phyloP scores from a whole-genome alignment of 768 basidiomycete genomes.

The Melanogaster broomeanus region DNA sequence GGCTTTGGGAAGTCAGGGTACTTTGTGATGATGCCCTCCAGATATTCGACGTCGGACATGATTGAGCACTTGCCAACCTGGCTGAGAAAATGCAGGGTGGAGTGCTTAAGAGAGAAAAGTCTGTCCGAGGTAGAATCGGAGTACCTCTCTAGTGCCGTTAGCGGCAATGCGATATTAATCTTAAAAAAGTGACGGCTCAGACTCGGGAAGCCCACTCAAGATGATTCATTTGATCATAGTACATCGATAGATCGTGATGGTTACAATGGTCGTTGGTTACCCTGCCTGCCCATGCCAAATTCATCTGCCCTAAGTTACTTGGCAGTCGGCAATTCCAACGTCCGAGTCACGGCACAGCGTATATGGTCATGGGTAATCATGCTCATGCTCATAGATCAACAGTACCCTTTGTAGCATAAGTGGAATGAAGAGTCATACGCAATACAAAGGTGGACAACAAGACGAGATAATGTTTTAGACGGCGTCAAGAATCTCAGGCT shows the following conservation, averaged over 20 bases:
- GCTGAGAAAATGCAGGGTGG: background rate
- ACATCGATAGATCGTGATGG: too few species aligned
- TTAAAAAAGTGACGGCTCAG: too few species aligned
- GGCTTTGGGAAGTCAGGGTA: slow-evolving; percentile 90
- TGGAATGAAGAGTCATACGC: slow-evolving; percentile 28
- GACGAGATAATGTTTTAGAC: slow-evolving; percentile 60
- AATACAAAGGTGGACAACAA: slow-evolving; percentile 39
- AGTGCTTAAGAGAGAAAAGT: slow-evolving; percentile 3
- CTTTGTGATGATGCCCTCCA: slow-evolving; percentile 58
- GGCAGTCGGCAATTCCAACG: too few species aligned
- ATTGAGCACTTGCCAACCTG: too few species aligned
- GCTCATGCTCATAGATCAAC: slow-evolving; percentile 37
- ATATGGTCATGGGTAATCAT: slow-evolving; percentile 18
- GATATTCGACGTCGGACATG: slow-evolving; percentile 78
- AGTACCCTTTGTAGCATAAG: slow-evolving; percentile 41
- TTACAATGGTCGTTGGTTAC: too few species aligned
- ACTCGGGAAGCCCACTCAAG: too few species aligned
- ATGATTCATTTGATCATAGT: too few species aligned
- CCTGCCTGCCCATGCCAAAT: background rate
- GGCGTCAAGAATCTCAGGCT: slow-evolving; percentile 90
- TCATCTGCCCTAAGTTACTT: background rate
- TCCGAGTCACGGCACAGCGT: too few species aligned
- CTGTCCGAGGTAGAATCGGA: background rate
- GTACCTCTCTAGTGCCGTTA: slow-evolving; percentile 6
- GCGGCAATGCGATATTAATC: slow-evolving; percentile 8